phyloP scores from a whole-genome alignment of 805 yeast genomes.

The Sugiyamaella mastotermitis region DNA sequence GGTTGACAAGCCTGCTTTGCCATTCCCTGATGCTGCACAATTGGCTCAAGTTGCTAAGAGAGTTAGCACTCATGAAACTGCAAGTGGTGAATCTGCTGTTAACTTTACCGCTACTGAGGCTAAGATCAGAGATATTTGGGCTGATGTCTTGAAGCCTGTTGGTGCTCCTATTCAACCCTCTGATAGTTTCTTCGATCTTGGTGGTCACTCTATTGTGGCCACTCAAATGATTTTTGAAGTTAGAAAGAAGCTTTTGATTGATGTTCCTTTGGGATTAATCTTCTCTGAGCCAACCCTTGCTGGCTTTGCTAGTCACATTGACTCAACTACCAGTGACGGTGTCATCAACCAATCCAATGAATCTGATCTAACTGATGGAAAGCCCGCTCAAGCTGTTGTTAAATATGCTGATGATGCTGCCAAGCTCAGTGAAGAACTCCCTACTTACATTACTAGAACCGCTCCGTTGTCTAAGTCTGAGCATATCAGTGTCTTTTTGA shows the following conservation, averaged over 20 bases:
- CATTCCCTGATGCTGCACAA: slow-evolving; percentile 89
- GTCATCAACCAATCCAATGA: slow-evolving; percentile 29
- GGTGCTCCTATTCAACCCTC: slow-evolving; percentile 71
- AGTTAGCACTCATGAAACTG: slow-evolving; percentile 27
- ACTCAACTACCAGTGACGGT: slow-evolving; percentile 43
- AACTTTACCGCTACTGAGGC: slow-evolving; percentile 58
- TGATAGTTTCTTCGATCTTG: slow-evolving; percentile 93
- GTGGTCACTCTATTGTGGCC: slow-evolving; percentile 96
- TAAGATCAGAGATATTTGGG: slow-evolving; percentile 77
- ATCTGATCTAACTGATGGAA: no score
- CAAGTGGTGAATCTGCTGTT: slow-evolving; percentile 37
- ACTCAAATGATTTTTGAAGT: slow-evolving; percentile 94
- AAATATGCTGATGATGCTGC: slow-evolving; percentile 71
- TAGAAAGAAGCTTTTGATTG: slow-evolving; percentile 69
- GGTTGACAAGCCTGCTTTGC: slow-evolving; percentile 94
- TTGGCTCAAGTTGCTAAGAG: slow-evolving; percentile 61
- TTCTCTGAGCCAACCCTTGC: slow-evolving; percentile 85
- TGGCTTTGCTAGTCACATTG: slow-evolving; percentile 70
- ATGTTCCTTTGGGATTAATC: slow-evolving; percentile 82
- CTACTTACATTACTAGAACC: slow-evolving; percentile 45
- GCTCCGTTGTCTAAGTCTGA: slow-evolving; percentile 32
- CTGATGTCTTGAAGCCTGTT: slow-evolving; percentile 72
- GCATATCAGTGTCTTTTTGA: slow-evolving; percentile 63
- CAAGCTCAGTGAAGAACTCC: slow-evolving; percentile 34
- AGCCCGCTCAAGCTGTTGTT: slow-evolving; percentile 25